Evolutionary conservation across 352 stramenopile species (phyloP).

Genomic region (Vaucheria bursata): DNA sequence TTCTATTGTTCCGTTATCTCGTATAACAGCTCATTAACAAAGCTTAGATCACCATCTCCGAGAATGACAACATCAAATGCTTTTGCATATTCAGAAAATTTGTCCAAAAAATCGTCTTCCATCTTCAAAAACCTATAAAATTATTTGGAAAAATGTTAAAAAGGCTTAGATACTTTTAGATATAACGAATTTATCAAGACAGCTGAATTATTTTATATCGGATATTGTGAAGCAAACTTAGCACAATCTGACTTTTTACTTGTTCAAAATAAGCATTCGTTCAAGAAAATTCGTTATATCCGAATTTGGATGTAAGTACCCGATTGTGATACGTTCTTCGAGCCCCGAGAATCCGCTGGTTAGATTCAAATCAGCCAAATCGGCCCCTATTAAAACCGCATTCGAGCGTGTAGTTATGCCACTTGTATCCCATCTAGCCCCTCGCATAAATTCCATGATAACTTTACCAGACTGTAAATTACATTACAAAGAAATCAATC

Average conservation of each 20-base stretch:
- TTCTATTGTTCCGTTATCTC: no score
- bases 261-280: no score
- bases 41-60: constrained; percentile 29
- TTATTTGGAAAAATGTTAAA: no score
- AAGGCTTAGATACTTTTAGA: no score
- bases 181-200: no score
- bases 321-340: constrained; percentile 32
- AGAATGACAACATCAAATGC: constrained; percentile 35
- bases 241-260: no score
- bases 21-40: constrained; percentile 32
- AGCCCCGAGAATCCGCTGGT: constrained; percentile 13
- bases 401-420: constrained; percentile 23
- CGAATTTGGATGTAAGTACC: background rate
- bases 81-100: constrained; percentile 28
- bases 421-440: constrained; percentile 18
- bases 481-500: background rate
- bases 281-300: no score
- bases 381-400: constrained; percentile 24
- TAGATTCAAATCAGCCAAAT: constrained; percentile 32
- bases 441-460: constrained; percentile 30
- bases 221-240: no score
- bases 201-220: no score
- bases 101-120: constrained; percentile 32
- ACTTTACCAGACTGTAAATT: background rate
- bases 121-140: constrained; percentile 26